Evolutionary conservation across 192 early-diverging fungal genomes (phyloP), one percentile per base, ranked within the genome.

Genomic region (Backusella circina): DNA sequence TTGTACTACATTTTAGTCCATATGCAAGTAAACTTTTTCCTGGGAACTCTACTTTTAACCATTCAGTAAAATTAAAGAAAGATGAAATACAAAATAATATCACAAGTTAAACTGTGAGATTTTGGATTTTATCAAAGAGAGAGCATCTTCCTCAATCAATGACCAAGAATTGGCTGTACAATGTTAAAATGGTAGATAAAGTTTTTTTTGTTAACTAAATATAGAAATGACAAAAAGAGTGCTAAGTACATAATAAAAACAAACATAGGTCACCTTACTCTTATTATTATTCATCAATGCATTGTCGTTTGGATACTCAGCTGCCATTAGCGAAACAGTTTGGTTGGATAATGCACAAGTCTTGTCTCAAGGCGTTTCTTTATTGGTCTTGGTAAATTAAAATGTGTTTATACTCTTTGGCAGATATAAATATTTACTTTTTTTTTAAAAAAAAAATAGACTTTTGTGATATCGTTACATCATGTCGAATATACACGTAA

Each of bases 71-170:
- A n/a, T n/a, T n/a, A n/a, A n/a, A n/a, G n/a, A n/a, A n/a, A n/a
- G n/a, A n/a, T n/a, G n/a, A n/a, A n/a, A n/a, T n/a, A n/a, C n/a
- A n/a, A n/a, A n/a, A n/a, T n/a, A n/a, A n/a, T n/a, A n/a, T n/a
- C n/a, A n/a, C n/a, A n/a, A n/a, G n/a, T n/a, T n/a, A n/a, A n/a
- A n/a, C n/a, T n/a, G n/a, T 79, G 10, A 73, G 86, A 28, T 50
- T 90, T 21, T 74, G 72, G 71, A 65, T 70, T 32, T 37, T 83
- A 31, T 76, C 78, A 21, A 77, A 77, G n/a, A 78, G 82, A 35
- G 61, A 65, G 28, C 57, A 37, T 21, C 57, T 83, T 12, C 57
- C 77, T 13, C 23, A 75, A 21, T 65, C 76, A 38, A 76, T 76
- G 74, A 80, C 73, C 2, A 44, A 31, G 5, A 79, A 75, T 13